Evolutionary conservation across 202 grass and related monocot species (phyloP), one percentile per base, ranked within the genome.

Genomic region (Panicum virgatum): DNA sequence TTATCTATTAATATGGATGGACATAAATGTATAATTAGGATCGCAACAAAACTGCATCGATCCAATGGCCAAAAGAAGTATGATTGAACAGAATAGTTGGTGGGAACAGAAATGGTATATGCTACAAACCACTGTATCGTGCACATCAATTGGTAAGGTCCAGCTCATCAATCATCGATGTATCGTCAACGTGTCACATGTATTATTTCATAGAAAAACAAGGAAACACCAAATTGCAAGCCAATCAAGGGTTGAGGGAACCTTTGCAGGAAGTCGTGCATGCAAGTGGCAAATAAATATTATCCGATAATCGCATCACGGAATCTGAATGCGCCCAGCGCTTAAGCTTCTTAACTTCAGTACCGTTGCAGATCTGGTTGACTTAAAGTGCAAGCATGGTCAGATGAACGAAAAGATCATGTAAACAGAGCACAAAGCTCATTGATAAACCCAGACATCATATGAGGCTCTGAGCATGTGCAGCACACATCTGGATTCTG

Each of bases 181-280:
- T 12, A 57, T 66, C 27, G 63, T 64, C 20, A 75, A 67, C 75
- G 65, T 16, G 40, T 46, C 29, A 4, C 61, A 39, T 9, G 38
- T 0, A 46, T n/a, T n/a, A n/a, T 27, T 73, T 37, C 10, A 57
- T 56, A 53, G 5, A 47, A 77, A 72, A 88, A 60, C 52, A 75
- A 79, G 16, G 12, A 26, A 16, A 60, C 22, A 34, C 42, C 39
- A 18, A 59, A 50, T 40, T 12, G 25, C 1, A 36, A 69, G 5
- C 29, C 70, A 86, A 82, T 66, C 63, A 43, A 6, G 65, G 56
- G 23, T 10, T 47, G 5, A 25, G 42, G 45, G 85, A 82, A 87
- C 76, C 63, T 70, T 62, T 43, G 64, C 54, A 43, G 26, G 44
- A 26, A 70, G 66, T 71, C 3, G 42, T 87, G 85, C 22, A 62